phyloP scores from a whole-genome alignment of 305 asterid genomes.

The Caryopteris hybrid region DNA sequence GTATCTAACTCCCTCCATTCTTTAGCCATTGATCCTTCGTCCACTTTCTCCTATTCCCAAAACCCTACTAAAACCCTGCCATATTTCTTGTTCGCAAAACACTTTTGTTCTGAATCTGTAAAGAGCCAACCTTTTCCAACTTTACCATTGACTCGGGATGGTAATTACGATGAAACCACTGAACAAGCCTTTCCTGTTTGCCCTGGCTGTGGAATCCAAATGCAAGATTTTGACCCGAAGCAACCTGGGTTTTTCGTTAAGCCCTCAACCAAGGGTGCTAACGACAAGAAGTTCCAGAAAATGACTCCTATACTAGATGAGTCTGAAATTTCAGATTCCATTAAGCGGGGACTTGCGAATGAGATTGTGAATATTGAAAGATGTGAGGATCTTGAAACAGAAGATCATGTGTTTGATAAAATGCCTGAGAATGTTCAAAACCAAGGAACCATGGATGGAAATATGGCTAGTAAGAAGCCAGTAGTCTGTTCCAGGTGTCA shows the following conservation, averaged over 20 bases:
- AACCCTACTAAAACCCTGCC: constrained; percentile 66
- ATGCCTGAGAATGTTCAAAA: constrained; percentile 19
- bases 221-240: constrained; percentile 70
- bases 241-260: constrained; percentile 59
- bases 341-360: constrained; percentile 52
- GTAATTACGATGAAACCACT: constrained; percentile 64
- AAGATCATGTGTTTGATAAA: constrained; percentile 30
- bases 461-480: constrained; percentile 34
- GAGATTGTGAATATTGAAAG: constrained; percentile 37
- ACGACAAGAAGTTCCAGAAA: constrained; percentile 45
- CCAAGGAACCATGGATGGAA: constrained; percentile 15
- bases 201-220: constrained; percentile 80
- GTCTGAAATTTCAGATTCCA: constrained; percentile 53
- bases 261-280: constrained; percentile 41
- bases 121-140: constrained; percentile 29
- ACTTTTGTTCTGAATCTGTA: constrained; percentile 38
- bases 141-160: constrained; percentile 53
- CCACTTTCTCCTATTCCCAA: constrained; percentile 23
- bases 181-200: constrained; percentile 43
- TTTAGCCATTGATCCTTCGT: constrained; percentile 5
- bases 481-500: constrained; percentile 82
- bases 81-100: constrained; percentile 24
- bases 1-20: constrained; percentile 23
- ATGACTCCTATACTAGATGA: constrained; percentile 56
- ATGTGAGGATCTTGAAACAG: constrained; percentile 19